Evolutionary conservation across 2,329 filamentous ascomycete species (phyloP), one percentile per base, ranked within the genome.

Genomic region (Cyphellophora attinorum): DNA sequence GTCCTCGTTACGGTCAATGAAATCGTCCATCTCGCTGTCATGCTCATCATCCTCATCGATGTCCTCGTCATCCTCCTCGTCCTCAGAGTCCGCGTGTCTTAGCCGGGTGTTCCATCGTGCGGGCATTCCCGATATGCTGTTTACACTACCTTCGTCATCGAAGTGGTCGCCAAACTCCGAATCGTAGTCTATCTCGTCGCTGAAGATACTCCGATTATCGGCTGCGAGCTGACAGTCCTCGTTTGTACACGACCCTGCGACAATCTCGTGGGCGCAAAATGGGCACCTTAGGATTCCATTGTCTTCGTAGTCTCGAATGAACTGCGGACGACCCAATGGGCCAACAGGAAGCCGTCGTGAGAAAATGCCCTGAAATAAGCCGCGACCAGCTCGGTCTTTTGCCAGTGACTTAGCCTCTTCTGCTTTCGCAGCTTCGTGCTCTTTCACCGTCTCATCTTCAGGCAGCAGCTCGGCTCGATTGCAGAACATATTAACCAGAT

Each of bases 231-330:
- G n/a, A n/a, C n/a, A n/a, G n/a, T n/a, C n/a, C n/a, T n/a, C n/a
- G n/a, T n/a, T n/a, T n/a, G n/a, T 42, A 47, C 78, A 83, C 3
- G 47, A 54, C 37, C 72, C 72, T 28, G 76, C 74, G 50, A 76
- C 73, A 30, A 81, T 60, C 53, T 82, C 79, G 66, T 71, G 73
- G 6, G 65, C 57, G 54, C 79, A 83, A 3, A 59, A 43, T 2
- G 76, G 76, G 51, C 79, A 83, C 44, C 77, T 67, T 35, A 71
- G 59, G 12, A 81, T 68, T 19, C 70, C 68, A 51, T 81, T 77
- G 49, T 68, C 66, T 19, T 67, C 58, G 45, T 80, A 76, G 30
- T 64, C 58, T 21, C 76, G 59, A 10, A 70, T 25, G 8, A 58
- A 47, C 46, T 58, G 38, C 23, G 59, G 39, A 41, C 33, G 51